These are phyloP conservation scores for Eruca vesicaria DNA, from an alignment of 441 rosid species.

Conservation along the genomic window DNA sequence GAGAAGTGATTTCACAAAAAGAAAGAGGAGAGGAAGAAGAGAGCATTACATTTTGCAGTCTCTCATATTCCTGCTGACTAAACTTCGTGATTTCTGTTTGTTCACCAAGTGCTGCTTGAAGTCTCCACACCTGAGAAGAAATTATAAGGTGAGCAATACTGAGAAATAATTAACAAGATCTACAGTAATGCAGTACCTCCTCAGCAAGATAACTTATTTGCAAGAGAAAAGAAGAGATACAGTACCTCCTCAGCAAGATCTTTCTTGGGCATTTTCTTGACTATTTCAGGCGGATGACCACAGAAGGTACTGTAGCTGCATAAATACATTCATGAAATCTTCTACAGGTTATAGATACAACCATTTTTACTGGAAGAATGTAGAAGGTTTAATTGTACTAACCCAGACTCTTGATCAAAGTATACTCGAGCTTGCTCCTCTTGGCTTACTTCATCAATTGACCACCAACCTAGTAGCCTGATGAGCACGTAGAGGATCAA, in stretches of 20 bases:
- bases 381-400: conserved; percentile 28
- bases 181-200: no score
- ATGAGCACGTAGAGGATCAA: conserved; percentile 35
- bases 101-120: conserved; percentile 97
- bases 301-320: conserved; percentile 92
- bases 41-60: conserved; percentile 80
- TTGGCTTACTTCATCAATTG: conserved; percentile 91
- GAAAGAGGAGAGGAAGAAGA: not conserved
- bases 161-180: not conserved
- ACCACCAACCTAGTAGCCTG: conserved; percentile 99
- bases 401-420: conserved; percentile 75
- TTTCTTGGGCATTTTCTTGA: conserved; percentile 92
- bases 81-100: conserved; percentile 87
- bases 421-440: conserved; percentile 93
- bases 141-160: not conserved
- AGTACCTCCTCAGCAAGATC: conserved; percentile 95
- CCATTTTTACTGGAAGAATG: not conserved
- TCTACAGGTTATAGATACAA: conserved; percentile 2
- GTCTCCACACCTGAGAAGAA: conserved; percentile 81
- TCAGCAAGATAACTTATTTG: no score
- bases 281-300: conserved; percentile 93
- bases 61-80: conserved; percentile 91
- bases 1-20: not conserved
- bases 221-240: not conserved
- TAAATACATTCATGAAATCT: conserved; percentile 1